Percentiles rank a stretch among this genome's conserved stretches.
Evolutionary conservation across 1,284 basidiomycete genomes (phyloP).

Genomic region (Cystobasidium pallidum): DNA sequence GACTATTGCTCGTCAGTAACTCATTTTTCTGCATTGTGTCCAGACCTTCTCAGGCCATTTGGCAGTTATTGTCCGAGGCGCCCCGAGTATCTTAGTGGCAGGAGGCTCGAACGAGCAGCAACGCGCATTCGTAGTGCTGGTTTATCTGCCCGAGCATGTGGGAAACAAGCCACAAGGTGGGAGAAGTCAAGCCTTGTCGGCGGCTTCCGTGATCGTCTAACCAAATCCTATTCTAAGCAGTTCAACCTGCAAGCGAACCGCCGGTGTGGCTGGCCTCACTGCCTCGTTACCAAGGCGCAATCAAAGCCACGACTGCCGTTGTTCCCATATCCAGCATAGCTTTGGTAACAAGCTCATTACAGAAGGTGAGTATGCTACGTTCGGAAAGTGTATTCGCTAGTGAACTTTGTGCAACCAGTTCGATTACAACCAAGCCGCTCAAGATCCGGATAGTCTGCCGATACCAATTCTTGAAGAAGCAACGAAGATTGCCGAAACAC

Average conservation of each 20-base stretch:
- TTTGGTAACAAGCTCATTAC: constrained; percentile 69
- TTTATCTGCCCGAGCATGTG: constrained; percentile 62
- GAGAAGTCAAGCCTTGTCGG: constrained; percentile 49
- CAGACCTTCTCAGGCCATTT: constrained; percentile 79
- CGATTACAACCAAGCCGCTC: constrained; percentile 57
- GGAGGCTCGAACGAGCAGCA: constrained; percentile 62
- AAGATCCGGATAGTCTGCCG: constrained; percentile 63
- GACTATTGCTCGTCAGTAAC: no score
- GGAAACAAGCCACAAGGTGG: constrained; percentile 63
- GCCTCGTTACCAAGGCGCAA: constrained; percentile 60
- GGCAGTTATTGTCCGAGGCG: constrained; percentile 76
- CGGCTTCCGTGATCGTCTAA: no score
- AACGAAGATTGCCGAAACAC: constrained; percentile 64
- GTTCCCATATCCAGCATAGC: constrained; percentile 76
- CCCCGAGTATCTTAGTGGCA: constrained; percentile 59
- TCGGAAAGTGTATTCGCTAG: background rate
- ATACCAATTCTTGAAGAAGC: constrained; percentile 58
- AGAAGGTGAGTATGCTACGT: constrained; percentile 65
- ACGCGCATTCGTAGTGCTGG: constrained; percentile 72
- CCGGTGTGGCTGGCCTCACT: constrained; percentile 68
- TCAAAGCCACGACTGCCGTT: constrained; percentile 69
- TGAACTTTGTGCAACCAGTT: constrained; percentile 49
- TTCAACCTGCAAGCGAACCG: constrained; percentile 67
- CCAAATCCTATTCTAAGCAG: background rate
- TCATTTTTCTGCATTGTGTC: no score